Evolutionary conservation across 2,329 filamentous ascomycete species (phyloP).

Genomic region (Colletotrichum lentis): DNA sequence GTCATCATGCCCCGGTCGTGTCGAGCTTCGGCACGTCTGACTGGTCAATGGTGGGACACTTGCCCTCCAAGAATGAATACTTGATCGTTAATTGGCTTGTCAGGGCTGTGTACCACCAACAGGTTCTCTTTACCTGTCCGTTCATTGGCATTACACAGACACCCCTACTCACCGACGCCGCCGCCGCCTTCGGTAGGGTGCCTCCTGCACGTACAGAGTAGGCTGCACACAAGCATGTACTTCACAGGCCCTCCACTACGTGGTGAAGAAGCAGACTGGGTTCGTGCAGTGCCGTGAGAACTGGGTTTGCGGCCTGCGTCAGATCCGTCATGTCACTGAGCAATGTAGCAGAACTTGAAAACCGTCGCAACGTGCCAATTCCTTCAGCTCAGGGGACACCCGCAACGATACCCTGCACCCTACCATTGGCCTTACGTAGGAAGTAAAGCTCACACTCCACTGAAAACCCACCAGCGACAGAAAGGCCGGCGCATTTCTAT

Average conservation of each 20-base stretch:
- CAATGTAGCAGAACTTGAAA: background rate
- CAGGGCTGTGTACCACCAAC: background rate
- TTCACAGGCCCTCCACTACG: too few species aligned
- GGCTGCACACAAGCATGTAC: background rate
- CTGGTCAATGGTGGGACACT: slow-evolving; percentile 3
- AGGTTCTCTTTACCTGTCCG: background rate
- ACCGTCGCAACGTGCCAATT: background rate
- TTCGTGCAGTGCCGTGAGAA: background rate
- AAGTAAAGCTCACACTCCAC: background rate
- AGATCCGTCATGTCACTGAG: slow-evolving; percentile 14
- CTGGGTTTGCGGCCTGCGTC: background rate
- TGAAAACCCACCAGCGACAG: slow-evolving; percentile 9
- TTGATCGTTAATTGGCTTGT: slow-evolving; percentile 3
- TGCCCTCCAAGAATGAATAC: background rate
- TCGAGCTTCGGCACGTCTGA: slow-evolving; percentile 9
- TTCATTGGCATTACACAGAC: slow-evolving; percentile 15
- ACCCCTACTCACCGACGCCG: background rate
- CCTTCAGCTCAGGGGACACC: background rate
- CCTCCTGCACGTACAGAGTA: too few species aligned
- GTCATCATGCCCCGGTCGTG: slow-evolving; percentile 29
- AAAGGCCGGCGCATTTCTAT: slow-evolving; percentile 9
- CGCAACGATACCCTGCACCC: background rate
- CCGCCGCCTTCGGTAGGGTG: background rate
- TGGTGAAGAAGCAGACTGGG: background rate
- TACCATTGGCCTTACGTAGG: background rate